These are phyloP conservation scores for Flaveria brownii DNA, from an alignment of 129 eudicot genomes.

Conservation along the genomic window DNA sequence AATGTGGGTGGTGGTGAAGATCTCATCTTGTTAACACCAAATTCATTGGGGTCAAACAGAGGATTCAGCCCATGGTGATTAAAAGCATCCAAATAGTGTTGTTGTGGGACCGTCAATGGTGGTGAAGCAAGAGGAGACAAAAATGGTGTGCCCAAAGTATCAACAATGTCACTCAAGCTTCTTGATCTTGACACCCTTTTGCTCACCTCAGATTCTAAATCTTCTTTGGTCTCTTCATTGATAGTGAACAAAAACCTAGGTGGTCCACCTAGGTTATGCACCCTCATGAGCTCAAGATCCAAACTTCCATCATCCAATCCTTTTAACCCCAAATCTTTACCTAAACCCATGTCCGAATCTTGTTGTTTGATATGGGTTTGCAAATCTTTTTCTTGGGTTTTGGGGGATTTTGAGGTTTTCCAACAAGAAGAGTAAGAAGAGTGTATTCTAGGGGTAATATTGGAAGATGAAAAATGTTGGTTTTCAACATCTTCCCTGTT, in stretches of 20 bases:
- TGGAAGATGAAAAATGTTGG: slow-evolving; percentile 39
- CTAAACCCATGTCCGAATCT: slow-evolving; percentile 43
- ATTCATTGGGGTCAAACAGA: slow-evolving; percentile 59
- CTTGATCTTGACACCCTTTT: slow-evolving; percentile 79
- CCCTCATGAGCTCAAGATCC: slow-evolving; percentile 82
- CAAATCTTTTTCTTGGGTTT: slow-evolving; percentile 37
- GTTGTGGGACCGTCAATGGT: slow-evolving; percentile 38
- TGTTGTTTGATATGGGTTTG: slow-evolving; percentile 39
- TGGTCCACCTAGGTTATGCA: slow-evolving; percentile 88
- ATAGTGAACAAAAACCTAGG: slow-evolving; percentile 94
- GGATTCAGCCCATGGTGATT: slow-evolving; percentile 52
- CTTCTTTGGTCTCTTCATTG: slow-evolving; percentile 92
- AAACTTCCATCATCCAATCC: slow-evolving; percentile 66
- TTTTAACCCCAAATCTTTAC: slow-evolving; percentile 42
- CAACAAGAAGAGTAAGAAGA: slow-evolving; percentile 58
- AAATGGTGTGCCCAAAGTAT: slow-evolving; percentile 55
- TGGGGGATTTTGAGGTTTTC: slow-evolving; percentile 44
- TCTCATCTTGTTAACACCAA: slow-evolving; percentile 47
- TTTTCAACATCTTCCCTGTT: slow-evolving; percentile 37
- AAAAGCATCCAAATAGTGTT: slow-evolving; percentile 38
- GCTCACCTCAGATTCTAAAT: slow-evolving; percentile 75
- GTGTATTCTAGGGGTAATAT: slow-evolving; percentile 23
- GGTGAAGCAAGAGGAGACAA: slow-evolving; percentile 70
- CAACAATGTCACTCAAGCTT: slow-evolving; percentile 66
- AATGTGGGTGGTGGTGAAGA: slow-evolving; percentile 93